These are phyloP conservation scores for Beauveria medogensis DNA, from an alignment of 2,329 filamentous ascomycete genomes.

Conservation along the genomic window DNA sequence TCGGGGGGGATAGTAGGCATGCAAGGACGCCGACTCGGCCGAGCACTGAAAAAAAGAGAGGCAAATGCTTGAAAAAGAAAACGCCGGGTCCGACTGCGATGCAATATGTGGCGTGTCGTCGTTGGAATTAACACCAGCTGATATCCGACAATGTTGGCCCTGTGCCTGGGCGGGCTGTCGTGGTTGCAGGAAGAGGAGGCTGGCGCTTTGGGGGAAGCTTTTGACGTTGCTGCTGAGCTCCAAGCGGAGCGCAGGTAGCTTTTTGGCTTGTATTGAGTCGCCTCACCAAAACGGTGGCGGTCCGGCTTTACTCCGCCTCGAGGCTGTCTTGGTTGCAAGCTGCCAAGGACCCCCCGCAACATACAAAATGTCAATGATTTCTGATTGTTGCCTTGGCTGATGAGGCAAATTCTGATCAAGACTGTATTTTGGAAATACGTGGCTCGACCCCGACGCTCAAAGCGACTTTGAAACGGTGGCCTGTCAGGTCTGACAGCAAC, in stretches of 20 bases:
- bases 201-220: neutral
- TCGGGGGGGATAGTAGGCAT: neutral
- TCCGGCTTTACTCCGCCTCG: slow-evolving; percentile 6
- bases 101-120: too few species aligned
- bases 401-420: neutral
- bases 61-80: neutral
- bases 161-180: slow-evolving; percentile 3
- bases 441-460: too few species aligned
- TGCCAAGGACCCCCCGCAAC: neutral
- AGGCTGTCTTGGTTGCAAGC: neutral
- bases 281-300: neutral
- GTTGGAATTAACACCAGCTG: too few species aligned
- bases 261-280: neutral
- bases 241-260: neutral
- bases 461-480: too few species aligned
- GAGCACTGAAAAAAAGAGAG: neutral
- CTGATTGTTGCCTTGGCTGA: neutral
- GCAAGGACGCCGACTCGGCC: neutral
- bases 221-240: neutral
- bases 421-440: too few species aligned
- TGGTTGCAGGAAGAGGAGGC: neutral
- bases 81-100: neutral
- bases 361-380: too few species aligned
- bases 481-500: too few species aligned
- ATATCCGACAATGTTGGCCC: neutral